Evolutionary conservation across 2,329 filamentous ascomycete species (phyloP).

Genomic region (Colletotrichum neosansevieriae): DNA sequence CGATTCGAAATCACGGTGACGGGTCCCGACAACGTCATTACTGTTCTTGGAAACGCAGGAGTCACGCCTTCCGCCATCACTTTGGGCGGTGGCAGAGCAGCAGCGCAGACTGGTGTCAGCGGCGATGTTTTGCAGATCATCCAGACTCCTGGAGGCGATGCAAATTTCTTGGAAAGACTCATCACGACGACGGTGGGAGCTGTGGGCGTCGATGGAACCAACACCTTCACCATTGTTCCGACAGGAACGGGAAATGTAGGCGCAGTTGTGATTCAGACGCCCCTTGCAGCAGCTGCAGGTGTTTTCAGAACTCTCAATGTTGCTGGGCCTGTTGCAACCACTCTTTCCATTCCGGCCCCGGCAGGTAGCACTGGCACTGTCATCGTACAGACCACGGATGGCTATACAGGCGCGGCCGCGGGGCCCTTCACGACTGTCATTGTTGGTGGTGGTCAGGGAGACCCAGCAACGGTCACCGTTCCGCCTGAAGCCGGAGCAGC

Average conservation of each 20-base stretch:
- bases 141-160: conserved; percentile 20
- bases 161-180: conserved; percentile 17
- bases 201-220: not conserved
- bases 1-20: conserved; percentile 28
- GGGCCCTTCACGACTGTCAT: conserved; percentile 21
- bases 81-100: not conserved
- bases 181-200: conserved; percentile 18
- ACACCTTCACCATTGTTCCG: conserved; percentile 20
- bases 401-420: conserved; percentile 18
- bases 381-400: conserved; percentile 20
- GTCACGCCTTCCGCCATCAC: conserved; percentile 22
- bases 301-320: conserved; percentile 16
- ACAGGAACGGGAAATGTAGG: conserved; percentile 24
- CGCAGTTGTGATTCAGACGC: conserved; percentile 25
- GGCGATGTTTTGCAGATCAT: conserved; percentile 22
- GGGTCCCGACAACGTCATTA: conserved; percentile 25
- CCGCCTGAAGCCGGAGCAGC: conserved; percentile 6
- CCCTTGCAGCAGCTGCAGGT: not conserved
- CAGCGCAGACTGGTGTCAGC: not conserved
- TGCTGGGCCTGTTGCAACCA: conserved; percentile 18
- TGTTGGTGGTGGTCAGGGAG: conserved; percentile 16
- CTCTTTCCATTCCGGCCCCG: conserved; percentile 21
- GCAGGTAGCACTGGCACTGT: conserved; percentile 26
- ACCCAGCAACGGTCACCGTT: conserved; percentile 19
- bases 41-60: conserved; percentile 28